Percentiles rank a stretch among this genome's conserved stretches.
Evolutionary conservation across 1,284 basidiomycete species (phyloP).

Genomic region (Apiotrichum gracile): DNA sequence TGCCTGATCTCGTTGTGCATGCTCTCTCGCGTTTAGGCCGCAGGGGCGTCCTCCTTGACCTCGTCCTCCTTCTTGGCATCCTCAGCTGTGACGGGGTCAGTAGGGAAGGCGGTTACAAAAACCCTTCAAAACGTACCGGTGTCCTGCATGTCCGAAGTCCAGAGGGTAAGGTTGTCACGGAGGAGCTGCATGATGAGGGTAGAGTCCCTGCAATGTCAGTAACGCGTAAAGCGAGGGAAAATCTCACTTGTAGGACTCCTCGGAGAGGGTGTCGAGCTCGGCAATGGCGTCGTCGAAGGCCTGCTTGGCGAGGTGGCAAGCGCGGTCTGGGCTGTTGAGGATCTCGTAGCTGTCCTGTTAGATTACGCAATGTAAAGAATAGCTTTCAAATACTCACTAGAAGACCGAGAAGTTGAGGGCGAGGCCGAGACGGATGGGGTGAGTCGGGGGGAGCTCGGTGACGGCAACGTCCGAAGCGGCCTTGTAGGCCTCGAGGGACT

Average conservation of each 20-base stretch:
- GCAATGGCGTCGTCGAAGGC: constrained; percentile 99
- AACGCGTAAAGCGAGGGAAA: background rate
- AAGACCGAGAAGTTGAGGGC: constrained; percentile 99
- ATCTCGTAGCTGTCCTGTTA: constrained; percentile 74
- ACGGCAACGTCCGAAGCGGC: constrained; percentile 96
- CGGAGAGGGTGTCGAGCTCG: constrained; percentile 97
- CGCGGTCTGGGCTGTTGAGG: constrained; percentile 94
- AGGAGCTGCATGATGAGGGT: constrained; percentile 99
- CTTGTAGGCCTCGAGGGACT: constrained; percentile 99
- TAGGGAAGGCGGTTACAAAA: background rate
- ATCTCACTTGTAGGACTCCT: constrained; percentile 90
- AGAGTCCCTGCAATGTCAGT: constrained; percentile 56
- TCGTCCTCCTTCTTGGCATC: constrained; percentile 37
- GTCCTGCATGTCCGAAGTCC: constrained; percentile 87
- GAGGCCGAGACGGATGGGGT: constrained; percentile 98
- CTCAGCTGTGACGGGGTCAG: constrained; percentile 10
- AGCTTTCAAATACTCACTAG: constrained; percentile 53
- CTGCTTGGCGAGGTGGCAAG: constrained; percentile 99
- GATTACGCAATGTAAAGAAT: background rate
- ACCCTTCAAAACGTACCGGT: constrained; percentile 22
- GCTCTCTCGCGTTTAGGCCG: constrained; percentile 25
- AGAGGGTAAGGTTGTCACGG: constrained; percentile 96
- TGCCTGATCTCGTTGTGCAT: constrained; percentile 16
- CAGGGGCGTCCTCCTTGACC: constrained; percentile 39
- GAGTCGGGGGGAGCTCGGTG: constrained; percentile 95